Base-by-base conservation (phyloP, 495 filamentous ascomycete species). In the Aspergillus wentii region DNA sequence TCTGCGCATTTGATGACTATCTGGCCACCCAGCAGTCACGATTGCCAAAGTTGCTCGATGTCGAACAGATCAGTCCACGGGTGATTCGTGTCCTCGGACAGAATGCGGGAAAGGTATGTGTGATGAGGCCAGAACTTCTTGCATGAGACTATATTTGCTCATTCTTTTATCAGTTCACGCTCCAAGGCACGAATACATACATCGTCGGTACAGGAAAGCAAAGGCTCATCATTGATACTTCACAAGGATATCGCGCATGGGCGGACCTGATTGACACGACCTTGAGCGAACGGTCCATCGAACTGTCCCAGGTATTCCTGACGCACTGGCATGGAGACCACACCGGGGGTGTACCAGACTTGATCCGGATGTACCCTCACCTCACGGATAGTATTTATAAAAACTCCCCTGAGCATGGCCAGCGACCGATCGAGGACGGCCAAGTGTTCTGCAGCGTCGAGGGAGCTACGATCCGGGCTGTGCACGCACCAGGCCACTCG, bases 311-410 rank as follows among this genome's bases (percentile, higher is more conserved):
- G 9, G 72, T 77, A 1, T 62, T 95, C 10, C 64, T 94, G 13
- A 88, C 88, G 0, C 88, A 95, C 59, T 85, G 85, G 82, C 88
- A 94, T 59, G 72, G 65, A 15, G 88, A 95, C 55, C 88, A 95
- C 48, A 70, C 74, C 6, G 77, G 76, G 10, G 88, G 88, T 5
- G 74, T 92, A 17, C 44, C 61, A 1, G 76, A 88, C 37, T 66
- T 91, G 0, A 55, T 79, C 1, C 40, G 60, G 2, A 30, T 71
- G 2, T 79, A 70, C 33, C 79, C 83, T 1, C 40, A 60, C 14
- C 55, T 68, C 4, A 8, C 38, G 0, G 30, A 25, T 0, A 32
- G 40, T 0, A 56, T 70, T 19, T 66, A 66, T 42, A 74, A 74
- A 40, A 52, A 69, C 57, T 40, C 61, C 0, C 78, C 80, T 0